phyloP scores from a whole-genome alignment of 176 grass and related monocot genomes.

The Musa schizocarpa region DNA sequence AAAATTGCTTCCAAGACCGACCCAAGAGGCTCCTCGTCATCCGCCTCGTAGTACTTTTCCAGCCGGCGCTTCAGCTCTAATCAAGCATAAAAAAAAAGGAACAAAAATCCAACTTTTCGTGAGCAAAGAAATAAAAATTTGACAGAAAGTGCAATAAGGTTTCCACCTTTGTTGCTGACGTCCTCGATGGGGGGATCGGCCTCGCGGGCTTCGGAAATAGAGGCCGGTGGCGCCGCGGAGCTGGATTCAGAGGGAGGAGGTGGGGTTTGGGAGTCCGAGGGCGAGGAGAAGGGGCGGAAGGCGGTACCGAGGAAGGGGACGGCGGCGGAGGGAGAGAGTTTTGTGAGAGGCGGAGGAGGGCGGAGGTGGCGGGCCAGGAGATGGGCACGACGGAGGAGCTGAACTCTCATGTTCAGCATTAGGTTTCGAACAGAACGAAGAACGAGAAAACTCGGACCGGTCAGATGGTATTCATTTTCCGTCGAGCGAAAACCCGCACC shows the following conservation, averaged over 20 bases:
- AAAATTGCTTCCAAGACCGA: constrained; percentile 37
- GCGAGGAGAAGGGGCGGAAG: background rate
- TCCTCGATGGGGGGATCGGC: constrained; percentile 8
- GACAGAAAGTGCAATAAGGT: background rate
- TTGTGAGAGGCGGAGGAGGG: constrained; percentile 4
- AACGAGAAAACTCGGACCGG: no score
- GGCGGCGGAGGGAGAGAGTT: background rate
- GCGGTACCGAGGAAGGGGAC: background rate
- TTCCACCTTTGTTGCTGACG: constrained; percentile 22
- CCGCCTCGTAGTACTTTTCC: constrained; percentile 39
- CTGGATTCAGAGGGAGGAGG: background rate
- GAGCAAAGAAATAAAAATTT: background rate
- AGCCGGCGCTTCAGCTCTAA: constrained; percentile 49
- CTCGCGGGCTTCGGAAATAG: constrained; percentile 3
- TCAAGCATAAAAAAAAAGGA: background rate
- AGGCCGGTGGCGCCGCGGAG: background rate
- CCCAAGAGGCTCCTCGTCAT: constrained; percentile 32
- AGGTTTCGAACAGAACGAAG: background rate
- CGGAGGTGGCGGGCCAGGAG: constrained; percentile 8
- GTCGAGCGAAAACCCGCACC: no score
- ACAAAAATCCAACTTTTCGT: background rate
- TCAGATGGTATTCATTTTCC: no score
- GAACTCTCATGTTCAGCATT: background rate
- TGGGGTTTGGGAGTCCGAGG: constrained; percentile 1
- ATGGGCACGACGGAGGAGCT: background rate